These are phyloP conservation scores for Penicillium silybi DNA, from an alignment of 495 filamentous ascomycete genomes.

Conservation along the genomic window DNA sequence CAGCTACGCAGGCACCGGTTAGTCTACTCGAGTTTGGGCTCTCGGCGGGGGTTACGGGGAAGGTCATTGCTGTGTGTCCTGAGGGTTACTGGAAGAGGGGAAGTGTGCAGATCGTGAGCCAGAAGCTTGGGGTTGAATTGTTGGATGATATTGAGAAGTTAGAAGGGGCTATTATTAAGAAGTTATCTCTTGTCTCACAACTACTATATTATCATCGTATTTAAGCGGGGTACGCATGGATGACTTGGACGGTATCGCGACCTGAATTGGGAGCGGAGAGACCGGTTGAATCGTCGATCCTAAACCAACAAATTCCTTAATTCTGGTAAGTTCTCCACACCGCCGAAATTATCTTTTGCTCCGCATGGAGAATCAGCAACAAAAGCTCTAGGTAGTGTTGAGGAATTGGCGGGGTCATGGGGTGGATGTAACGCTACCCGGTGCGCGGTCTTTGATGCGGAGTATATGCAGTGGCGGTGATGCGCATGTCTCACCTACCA, in stretches of 20 bases:
- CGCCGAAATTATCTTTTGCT: constrained; percentile 7
- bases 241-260: constrained; percentile 1
- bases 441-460: constrained; percentile 15
- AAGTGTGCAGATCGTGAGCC: too few species aligned
- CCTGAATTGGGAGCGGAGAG: constrained; percentile 1
- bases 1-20: too few species aligned
- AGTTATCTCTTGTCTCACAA: too few species aligned
- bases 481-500: constrained; percentile 26
- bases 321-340: constrained; percentile 7
- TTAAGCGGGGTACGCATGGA: constrained; percentile 8
- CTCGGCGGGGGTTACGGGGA: too few species aligned
- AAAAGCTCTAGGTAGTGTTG: constrained; percentile 3
- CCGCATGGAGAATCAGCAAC: constrained; percentile 8
- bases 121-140: too few species aligned
- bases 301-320: constrained; percentile 6
- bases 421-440: constrained; percentile 21
- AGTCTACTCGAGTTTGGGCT: too few species aligned
- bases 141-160: too few species aligned
- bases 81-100: too few species aligned
- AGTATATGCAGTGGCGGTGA: constrained; percentile 13
- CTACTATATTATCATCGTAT: too few species aligned
- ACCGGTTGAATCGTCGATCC: constrained; percentile 6
- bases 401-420: constrained; percentile 7
- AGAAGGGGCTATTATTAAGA: too few species aligned
- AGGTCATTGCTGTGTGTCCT: too few species aligned